Evolutionary conservation across 139 green algal genomes (phyloP).

Genomic region (Astrephomene gubernaculifera): DNA sequence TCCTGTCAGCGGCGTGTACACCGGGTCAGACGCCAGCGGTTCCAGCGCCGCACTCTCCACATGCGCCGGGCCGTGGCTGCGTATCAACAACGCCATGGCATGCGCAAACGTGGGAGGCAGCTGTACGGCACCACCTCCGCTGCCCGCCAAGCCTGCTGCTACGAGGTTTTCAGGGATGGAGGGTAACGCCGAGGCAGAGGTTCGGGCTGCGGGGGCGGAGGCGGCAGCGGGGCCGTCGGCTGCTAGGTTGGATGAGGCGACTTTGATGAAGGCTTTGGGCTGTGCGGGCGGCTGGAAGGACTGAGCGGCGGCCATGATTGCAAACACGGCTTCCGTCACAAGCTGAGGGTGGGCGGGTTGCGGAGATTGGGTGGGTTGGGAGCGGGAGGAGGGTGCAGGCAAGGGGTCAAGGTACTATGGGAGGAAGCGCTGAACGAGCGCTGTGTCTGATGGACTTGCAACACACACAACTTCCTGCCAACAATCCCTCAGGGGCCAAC

Average conservation of each 20-base stretch:
- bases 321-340: constrained; percentile 33
- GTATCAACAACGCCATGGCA: constrained; percentile 14
- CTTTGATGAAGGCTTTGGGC: background rate
- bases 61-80: background rate
- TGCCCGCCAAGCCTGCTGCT: too few species aligned
- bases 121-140: too few species aligned
- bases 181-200: too few species aligned
- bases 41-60: constrained; percentile 20
- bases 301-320: constrained; percentile 7
- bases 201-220: too few species aligned
- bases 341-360: constrained; percentile 8
- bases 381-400: background rate
- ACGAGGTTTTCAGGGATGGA: too few species aligned
- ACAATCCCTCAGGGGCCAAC: too few species aligned
- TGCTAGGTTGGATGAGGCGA: background rate
- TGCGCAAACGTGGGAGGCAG: constrained; percentile 23
- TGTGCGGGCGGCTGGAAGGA: constrained; percentile 15
- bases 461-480: too few species aligned
- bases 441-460: too few species aligned
- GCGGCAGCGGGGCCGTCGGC: background rate
- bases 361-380: background rate
- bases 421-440: too few species aligned
- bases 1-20: background rate
- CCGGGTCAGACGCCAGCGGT: constrained; percentile 2
- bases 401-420: background rate